A percentile compares a stretch with the other conserved stretches of the same genome.
Evolutionary conservation across 768 basidiomycete species (phyloP).

Genomic region (Trametes elegans): DNA sequence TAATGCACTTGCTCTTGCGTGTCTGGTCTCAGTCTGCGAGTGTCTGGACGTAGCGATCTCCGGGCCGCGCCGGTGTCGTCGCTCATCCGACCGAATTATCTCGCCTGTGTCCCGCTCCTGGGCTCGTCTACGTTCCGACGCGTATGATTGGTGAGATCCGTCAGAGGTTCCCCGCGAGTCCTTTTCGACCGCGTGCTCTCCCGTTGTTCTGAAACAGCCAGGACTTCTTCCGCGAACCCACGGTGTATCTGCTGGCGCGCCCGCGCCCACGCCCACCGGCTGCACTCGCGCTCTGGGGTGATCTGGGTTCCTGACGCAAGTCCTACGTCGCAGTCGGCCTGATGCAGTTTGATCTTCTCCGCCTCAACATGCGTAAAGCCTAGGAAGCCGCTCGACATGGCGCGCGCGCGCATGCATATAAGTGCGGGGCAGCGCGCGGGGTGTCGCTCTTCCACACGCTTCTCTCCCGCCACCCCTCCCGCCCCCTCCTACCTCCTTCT

Average conservation of each 20-base stretch:
- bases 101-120: too few species aligned
- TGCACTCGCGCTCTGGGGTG: neutral
- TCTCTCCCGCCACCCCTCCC: neutral
- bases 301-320: constrained; percentile 7
- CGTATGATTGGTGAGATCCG: too few species aligned
- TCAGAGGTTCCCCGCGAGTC: too few species aligned
- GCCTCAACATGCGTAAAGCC: neutral
- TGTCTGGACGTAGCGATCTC: neutral
- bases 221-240: neutral
- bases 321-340: neutral
- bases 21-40: constrained; percentile 2
- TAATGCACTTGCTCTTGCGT: neutral
- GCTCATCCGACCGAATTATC: too few species aligned
- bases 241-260: neutral
- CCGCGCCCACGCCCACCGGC: neutral
- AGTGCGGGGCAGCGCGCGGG: neutral
- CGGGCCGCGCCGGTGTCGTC: neutral
- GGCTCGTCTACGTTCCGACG: neutral
- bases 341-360: neutral
- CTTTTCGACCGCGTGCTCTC: too few species aligned
- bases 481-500: neutral
- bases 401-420: neutral
- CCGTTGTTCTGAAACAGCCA: neutral
- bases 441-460: neutral
- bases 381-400: neutral